Evolutionary conservation across 805 yeast species (phyloP), one percentile per base, ranked within the genome.

Genomic region (Lipomyces mesembrius): DNA sequence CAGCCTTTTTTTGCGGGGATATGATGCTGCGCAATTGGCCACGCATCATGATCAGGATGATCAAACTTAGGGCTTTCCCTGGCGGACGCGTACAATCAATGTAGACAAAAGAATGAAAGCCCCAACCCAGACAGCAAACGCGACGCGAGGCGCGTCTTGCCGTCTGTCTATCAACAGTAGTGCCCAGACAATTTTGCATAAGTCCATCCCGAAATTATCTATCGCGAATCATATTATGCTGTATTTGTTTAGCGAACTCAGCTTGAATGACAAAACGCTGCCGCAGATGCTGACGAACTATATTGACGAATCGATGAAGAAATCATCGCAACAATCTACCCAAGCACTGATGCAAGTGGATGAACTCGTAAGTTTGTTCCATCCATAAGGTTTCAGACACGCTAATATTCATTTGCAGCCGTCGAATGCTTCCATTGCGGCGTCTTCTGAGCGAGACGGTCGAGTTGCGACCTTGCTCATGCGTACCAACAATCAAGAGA

Each of bases 261-360:
- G 49, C 34, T 8, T 53, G 34, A 53, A 53, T 53, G 34, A 25
- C 17, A 53, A 25, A 12, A 20, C 56, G 3, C n/a, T 8, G 34
- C 34, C n/a, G 32, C 7, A 29, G 34, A 58, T 58, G 61, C 61
- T 58, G 35, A 58, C 61, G 11, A 61, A 58, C n/a, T 56, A 27
- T 46, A 20, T 60, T n/a, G 53, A 57, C 22, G 49, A 53, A 8
- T 59, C 64, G 25, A 20, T 46, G 20, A 29, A 17, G n/a, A 49
- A 46, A 34, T 60, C 43, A 22, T 52, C 64, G 4, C 64, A 59
- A 46, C 64, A 32, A 17, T 62, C 70, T 9, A 65, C 71, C 22
- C 67, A 68, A 55, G 59, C 49, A 39, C 54, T 68, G 25, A 57
- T 53, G 61, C 57, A 52, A 9, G 56, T 62, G 5, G 67, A 66